Percentiles rank a stretch among this genome's conserved stretches.
Conservation (phyloP, 2,329 filamentous ascomycete genomes). For the Macrophomina phaseolina region DNA sequence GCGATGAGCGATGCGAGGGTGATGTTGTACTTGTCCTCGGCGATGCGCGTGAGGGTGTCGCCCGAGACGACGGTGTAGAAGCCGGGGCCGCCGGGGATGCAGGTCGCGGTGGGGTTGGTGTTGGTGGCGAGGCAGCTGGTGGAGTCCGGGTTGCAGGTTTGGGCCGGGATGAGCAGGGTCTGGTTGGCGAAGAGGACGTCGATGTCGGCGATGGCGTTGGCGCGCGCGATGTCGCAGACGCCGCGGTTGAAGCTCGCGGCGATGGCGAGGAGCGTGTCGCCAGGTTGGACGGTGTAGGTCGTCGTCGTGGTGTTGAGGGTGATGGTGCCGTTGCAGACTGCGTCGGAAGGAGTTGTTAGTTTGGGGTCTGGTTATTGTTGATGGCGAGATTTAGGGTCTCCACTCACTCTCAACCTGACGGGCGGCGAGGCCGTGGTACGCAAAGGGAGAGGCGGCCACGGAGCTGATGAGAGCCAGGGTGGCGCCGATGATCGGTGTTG, state of each 20-base stretch:
- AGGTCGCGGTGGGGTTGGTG: slow-evolving; percentile 30
- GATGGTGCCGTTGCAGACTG: slow-evolving; percentile 16
- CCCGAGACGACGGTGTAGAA: slow-evolving; percentile 32
- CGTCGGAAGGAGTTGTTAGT: background rate
- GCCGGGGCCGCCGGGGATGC: slow-evolving; percentile 32
- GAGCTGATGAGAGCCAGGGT: background rate
- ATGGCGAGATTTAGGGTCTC: too few species aligned
- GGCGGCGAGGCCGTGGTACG: background rate
- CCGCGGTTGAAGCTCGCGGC: background rate
- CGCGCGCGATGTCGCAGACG: background rate
- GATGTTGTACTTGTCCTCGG: slow-evolving; percentile 34
- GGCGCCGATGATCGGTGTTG: background rate
- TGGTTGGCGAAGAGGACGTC: slow-evolving; percentile 31
- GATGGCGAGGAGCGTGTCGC: background rate
- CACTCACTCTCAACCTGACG: background rate
- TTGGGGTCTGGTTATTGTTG: too few species aligned
- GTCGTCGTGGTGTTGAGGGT: background rate
- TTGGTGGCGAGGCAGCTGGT: slow-evolving; percentile 29
- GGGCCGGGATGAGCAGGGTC: slow-evolving; percentile 24
- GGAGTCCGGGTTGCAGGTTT: slow-evolving; percentile 32
- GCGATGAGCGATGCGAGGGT: slow-evolving; percentile 32
- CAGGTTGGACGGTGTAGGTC: background rate
- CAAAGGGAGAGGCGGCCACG: background rate
- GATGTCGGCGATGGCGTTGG: slow-evolving; percentile 38
- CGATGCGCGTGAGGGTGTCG: slow-evolving; percentile 34